Percentiles rank a stretch among this genome's conserved stretches.
These are phyloP conservation scores for Heimioporus sp. DNA, from an alignment of 768 basidiomycete genomes.

Conservation along the genomic window DNA sequence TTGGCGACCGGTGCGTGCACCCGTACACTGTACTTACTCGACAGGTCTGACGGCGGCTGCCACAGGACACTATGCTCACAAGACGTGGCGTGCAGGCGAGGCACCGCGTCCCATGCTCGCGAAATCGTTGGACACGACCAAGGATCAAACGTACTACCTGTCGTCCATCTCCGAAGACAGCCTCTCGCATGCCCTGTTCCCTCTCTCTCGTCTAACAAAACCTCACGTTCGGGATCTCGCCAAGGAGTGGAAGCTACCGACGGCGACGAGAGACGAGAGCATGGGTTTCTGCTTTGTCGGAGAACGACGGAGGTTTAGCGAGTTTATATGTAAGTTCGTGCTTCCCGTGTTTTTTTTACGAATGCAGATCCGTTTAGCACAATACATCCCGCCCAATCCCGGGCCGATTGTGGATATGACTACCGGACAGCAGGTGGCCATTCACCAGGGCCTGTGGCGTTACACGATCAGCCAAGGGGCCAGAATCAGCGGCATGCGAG, in stretches of 20 bases:
- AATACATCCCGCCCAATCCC: constrained; percentile 69
- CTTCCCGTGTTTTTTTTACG: not conserved
- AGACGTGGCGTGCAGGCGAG: constrained; percentile 43
- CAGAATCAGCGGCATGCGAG: constrained; percentile 55
- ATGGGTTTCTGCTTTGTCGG: constrained; percentile 97
- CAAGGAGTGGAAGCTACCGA: constrained; percentile 56
- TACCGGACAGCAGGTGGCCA: constrained; percentile 52
- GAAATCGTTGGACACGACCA: constrained; percentile 55
- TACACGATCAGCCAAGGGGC: constrained; percentile 87
- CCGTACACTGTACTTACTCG: not conserved
- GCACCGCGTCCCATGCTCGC: constrained; percentile 48
- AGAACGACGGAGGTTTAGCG: constrained; percentile 65
- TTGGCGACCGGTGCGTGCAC: constrained; percentile 72
- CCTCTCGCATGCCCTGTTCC: constrained; percentile 73
- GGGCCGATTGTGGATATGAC: constrained; percentile 65
- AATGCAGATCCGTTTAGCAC: constrained; percentile 43
- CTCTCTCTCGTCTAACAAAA: constrained; percentile 68
- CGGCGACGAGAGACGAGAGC: constrained; percentile 76
- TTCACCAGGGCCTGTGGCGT: constrained; percentile 77
- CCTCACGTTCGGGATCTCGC: constrained; percentile 73
- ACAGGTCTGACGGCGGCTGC: not conserved
- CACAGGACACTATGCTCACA: constrained; percentile 84
- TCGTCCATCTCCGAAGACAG: constrained; percentile 69
- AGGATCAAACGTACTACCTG: constrained; percentile 94
- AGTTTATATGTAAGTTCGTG: constrained; percentile 62